Evolutionary conservation across 495 filamentous ascomycete genomes (phyloP).

Genomic region (Hyaloscypha bicolor): DNA sequence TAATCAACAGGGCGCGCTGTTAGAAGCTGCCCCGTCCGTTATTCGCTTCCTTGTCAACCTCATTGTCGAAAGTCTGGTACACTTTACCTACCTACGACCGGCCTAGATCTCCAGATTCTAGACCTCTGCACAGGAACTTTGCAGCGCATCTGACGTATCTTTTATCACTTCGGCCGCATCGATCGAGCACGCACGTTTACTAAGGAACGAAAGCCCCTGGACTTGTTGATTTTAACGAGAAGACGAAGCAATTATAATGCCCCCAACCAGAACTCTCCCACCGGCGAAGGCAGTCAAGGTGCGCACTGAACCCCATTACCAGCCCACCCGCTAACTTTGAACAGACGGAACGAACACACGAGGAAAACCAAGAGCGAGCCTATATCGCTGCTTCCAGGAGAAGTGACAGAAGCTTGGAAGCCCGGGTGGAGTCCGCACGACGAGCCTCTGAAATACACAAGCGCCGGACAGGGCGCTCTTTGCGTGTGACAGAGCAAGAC

Average conservation of each 20-base stretch:
- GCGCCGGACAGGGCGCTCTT: constrained; percentile 78
- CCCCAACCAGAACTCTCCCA: constrained; percentile 45
- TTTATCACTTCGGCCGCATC: background rate
- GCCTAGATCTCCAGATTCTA: background rate
- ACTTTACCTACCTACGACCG: background rate
- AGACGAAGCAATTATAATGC: constrained; percentile 36
- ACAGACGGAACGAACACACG: constrained; percentile 71
- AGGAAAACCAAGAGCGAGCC: constrained; percentile 93
- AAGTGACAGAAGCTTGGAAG: constrained; percentile 86
- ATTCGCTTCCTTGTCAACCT: background rate
- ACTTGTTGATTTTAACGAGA: background rate
- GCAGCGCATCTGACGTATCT: background rate
- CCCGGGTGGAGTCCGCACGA: constrained; percentile 84
- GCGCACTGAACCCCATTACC: background rate
- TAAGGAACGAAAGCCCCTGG: background rate
- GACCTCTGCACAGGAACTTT: background rate
- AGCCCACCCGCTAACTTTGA: background rate
- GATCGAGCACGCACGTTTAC: background rate
- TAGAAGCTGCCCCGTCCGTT: background rate
- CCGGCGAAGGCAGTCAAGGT: constrained; percentile 48
- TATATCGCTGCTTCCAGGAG: constrained; percentile 95
- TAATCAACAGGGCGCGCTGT: background rate
- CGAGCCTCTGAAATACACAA: constrained; percentile 90
- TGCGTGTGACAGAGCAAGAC: constrained; percentile 85
- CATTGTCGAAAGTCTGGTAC: background rate